These are phyloP conservation scores for Nitzschia sp. DNA, from an alignment of 108 stramenopile species.

Conservation along the genomic window DNA sequence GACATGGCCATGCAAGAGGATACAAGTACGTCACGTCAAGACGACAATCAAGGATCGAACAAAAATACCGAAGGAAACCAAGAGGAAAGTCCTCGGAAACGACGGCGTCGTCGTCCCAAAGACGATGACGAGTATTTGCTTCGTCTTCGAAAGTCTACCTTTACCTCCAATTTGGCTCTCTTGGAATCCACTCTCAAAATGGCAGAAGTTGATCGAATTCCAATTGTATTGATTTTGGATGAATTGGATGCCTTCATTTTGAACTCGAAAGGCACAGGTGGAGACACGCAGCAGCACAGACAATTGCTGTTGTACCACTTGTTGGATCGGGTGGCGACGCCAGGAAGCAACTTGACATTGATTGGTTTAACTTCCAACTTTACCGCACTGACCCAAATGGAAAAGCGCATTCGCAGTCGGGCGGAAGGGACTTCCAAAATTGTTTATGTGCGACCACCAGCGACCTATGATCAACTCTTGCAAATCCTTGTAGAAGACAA, in stretches of 20 bases:
- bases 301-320: constrained; percentile 85
- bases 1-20: constrained; percentile 47
- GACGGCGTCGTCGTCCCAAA: constrained; percentile 6
- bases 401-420: constrained; percentile 83
- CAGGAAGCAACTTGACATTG: constrained; percentile 59
- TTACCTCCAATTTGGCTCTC: constrained; percentile 70
- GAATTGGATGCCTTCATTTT: constrained; percentile 74
- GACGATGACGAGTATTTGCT: constrained; percentile 37
- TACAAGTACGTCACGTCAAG: constrained; percentile 10
- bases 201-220: constrained; percentile 71
- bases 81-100: constrained; percentile 1
- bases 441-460: constrained; percentile 53
- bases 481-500: constrained; percentile 45
- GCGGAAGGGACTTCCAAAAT: constrained; percentile 75
- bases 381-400: constrained; percentile 42
- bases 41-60: constrained; percentile 13
- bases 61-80: constrained; percentile 1
- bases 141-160: constrained; percentile 53
- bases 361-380: constrained; percentile 71
- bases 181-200: constrained; percentile 67
- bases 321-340: constrained; percentile 78
- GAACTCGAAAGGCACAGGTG: not conserved
- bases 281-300: constrained; percentile 34
- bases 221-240: constrained; percentile 75
- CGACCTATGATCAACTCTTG: constrained; percentile 47